Conservation (phyloP, 2,329 filamentous ascomycete genomes). For the Ophiocordyceps sinensis region DNA sequence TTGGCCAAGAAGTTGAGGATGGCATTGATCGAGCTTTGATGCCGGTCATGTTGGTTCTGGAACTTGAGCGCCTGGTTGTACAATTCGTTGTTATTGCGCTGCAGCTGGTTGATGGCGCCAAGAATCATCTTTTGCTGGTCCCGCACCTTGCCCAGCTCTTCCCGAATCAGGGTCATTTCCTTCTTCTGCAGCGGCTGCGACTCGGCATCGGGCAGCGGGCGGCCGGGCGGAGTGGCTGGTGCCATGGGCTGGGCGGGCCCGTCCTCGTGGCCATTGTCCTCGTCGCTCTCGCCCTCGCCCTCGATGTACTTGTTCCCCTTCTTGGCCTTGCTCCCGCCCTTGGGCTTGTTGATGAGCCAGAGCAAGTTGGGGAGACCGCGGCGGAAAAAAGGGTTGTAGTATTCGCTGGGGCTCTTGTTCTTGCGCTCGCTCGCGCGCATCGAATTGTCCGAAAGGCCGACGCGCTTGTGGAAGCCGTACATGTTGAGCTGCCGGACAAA, state of each 20-base stretch:
- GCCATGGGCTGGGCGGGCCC: slow-evolving; percentile 9
- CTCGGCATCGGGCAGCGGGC: slow-evolving; percentile 27
- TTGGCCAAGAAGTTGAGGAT: slow-evolving; percentile 94
- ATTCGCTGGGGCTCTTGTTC: slow-evolving; percentile 96
- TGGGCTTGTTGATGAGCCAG: slow-evolving; percentile 94
- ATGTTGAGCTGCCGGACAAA: slow-evolving; percentile 94
- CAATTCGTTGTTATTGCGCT: slow-evolving; percentile 74
- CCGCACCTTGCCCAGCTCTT: slow-evolving; percentile 69
- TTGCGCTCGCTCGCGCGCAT: slow-evolving; percentile 96
- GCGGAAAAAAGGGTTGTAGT: slow-evolving; percentile 92
- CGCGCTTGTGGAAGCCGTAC: slow-evolving; percentile 95
- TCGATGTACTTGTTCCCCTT: slow-evolving; percentile 53
- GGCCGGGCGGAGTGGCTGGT: slow-evolving; percentile 7
- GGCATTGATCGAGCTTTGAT: slow-evolving; percentile 98
- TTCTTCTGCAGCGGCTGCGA: slow-evolving; percentile 44
- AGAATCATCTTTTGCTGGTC: slow-evolving; percentile 80
- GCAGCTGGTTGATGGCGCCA: slow-evolving; percentile 63
- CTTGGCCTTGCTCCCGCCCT: slow-evolving; percentile 49
- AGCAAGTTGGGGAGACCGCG: slow-evolving; percentile 82
- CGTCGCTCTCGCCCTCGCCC: slow-evolving; percentile 47
- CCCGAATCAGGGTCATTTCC: slow-evolving; percentile 63
- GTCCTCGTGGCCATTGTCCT: slow-evolving; percentile 31
- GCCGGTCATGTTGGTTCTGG: slow-evolving; percentile 84
- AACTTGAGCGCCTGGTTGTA: slow-evolving; percentile 81
- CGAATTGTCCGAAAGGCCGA: slow-evolving; percentile 87